Conservation (phyloP, 2,329 filamentous ascomycete species). For the Monosporascus ibericus region DNA sequence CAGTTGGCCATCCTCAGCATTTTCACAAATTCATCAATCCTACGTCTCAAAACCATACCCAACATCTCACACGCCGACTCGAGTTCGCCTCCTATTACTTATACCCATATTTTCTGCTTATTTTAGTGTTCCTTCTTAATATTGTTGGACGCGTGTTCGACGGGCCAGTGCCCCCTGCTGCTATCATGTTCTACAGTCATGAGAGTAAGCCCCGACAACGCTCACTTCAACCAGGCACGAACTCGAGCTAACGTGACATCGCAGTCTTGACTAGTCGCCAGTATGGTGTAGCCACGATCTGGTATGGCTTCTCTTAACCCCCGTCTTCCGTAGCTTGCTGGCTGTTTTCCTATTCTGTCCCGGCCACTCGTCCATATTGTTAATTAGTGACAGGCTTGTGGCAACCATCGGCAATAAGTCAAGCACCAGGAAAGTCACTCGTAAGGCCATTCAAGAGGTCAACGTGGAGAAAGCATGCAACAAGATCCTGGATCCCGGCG, state of each 20-base stretch:
- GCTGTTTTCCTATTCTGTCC: background rate
- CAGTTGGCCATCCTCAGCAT: background rate
- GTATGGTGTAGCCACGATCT: constrained; percentile 91
- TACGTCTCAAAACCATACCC: background rate
- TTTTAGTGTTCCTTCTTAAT: no score
- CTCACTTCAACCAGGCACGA: background rate
- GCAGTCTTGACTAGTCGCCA: constrained; percentile 75
- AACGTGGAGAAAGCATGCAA: constrained; percentile 80
- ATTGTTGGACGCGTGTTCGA: background rate
- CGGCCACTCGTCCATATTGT: background rate
- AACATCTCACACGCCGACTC: background rate
- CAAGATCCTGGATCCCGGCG: constrained; percentile 75
- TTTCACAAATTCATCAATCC: background rate
- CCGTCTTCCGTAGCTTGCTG: background rate
- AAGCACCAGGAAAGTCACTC: constrained; percentile 64
- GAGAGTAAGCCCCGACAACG: constrained; percentile 58
- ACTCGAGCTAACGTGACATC: constrained; percentile 16
- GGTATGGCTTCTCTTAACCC: constrained; percentile 48
- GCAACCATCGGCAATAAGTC: constrained; percentile 78
- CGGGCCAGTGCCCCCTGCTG: background rate
- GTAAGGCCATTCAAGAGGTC: constrained; percentile 83
- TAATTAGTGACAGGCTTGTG: constrained; percentile 60
- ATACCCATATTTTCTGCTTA: no score
- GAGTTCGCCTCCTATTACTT: background rate
- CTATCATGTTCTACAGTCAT: constrained; percentile 87